Conservation (phyloP, 768 basidiomycete species). For the Dioszegia crocea region DNA sequence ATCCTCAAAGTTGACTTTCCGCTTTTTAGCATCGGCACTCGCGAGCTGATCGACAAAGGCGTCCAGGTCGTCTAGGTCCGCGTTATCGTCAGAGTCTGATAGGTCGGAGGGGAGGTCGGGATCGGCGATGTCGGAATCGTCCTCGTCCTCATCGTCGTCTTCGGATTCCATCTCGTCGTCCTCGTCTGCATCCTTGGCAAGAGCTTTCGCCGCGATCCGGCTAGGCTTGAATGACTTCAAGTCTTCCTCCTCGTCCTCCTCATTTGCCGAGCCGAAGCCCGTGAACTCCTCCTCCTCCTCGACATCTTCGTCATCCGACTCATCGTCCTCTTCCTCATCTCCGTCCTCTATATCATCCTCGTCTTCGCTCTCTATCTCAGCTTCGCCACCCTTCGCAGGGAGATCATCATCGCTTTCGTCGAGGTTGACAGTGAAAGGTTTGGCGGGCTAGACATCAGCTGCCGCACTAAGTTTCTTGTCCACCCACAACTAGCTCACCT, state of each 20-base stretch:
- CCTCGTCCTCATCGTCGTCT: conserved; percentile 50
- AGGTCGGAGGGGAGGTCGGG: conserved; percentile 38
- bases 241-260: conserved; percentile 17
- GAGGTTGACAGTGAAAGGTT: conserved; percentile 46
- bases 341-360: conserved; percentile 21
- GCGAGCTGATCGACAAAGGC: conserved; percentile 68
- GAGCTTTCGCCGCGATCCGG: not conserved
- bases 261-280: conserved; percentile 23
- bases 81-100: conserved; percentile 36
- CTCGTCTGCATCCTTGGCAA: conserved; percentile 13
- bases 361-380: conserved; percentile 23
- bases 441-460: conserved; percentile 29
- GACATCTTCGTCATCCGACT: conserved; percentile 26
- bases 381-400: conserved; percentile 50
- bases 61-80: conserved; percentile 63
- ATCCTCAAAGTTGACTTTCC: conserved; percentile 59
- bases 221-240: conserved; percentile 7
- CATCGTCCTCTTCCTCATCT: conserved; percentile 17
- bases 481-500: conserved; percentile 24
- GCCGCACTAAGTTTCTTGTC: no score
- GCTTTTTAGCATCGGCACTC: conserved; percentile 59
- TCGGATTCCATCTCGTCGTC: conserved; percentile 53
- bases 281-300: conserved; percentile 19
- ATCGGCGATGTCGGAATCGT: conserved; percentile 53
- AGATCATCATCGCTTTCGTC: conserved; percentile 56